phyloP scores from a whole-genome alignment of 2,329 filamentous ascomycete species.

The Colletotrichum aenigma region DNA sequence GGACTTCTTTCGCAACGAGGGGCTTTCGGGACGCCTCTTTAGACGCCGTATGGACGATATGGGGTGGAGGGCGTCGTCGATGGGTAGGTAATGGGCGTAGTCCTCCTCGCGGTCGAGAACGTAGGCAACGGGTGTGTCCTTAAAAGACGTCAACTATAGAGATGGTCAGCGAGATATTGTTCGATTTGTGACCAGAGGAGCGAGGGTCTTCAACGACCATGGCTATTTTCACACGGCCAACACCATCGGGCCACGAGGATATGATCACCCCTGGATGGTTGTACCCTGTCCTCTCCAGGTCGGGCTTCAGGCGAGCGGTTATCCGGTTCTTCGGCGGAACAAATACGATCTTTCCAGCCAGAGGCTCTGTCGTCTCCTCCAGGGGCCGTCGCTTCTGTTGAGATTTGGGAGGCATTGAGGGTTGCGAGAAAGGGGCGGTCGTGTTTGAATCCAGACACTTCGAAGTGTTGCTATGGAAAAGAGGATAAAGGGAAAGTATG shows the following conservation, averaged over 20 bases:
- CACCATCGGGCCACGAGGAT: background rate
- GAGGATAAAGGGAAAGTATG: background rate
- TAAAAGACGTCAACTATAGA: background rate
- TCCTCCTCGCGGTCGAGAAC: background rate
- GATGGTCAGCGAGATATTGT: background rate
- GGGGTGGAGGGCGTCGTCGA: background rate
- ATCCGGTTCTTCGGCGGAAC: background rate
- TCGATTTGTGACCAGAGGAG: fast-evolving
- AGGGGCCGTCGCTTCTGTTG: fast-evolving
- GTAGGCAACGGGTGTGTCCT: background rate
- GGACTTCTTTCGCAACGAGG: background rate
- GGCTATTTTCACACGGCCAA: background rate
- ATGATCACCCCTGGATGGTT: background rate
- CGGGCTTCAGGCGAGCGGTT: background rate
- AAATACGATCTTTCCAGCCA: background rate
- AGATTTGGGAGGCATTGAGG: background rate
- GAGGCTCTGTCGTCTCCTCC: background rate
- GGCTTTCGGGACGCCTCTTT: background rate
- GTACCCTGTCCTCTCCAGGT: background rate
- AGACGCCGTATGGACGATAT: background rate
- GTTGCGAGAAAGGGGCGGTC: background rate
- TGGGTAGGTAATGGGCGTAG: background rate
- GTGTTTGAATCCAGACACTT: background rate
- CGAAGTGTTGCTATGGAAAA: background rate
- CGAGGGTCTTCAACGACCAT: background rate